Percentiles rank a stretch among this genome's conserved stretches.
Conservation (phyloP, 2,329 filamentous ascomycete genomes). For the Fusarium domesticum region DNA sequence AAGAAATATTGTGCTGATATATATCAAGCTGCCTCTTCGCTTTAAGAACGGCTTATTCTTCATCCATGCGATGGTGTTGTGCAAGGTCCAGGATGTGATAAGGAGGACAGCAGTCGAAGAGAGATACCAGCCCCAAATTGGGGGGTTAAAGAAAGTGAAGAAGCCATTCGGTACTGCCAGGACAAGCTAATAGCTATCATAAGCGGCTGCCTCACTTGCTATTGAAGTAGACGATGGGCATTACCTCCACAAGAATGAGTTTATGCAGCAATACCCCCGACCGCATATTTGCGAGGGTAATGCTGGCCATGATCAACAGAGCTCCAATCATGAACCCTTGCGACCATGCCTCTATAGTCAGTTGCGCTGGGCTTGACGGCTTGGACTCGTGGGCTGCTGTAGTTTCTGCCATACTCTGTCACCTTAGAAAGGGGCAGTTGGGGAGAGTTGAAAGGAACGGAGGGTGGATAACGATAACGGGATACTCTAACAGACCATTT, state of each 20-base stretch:
- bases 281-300: conserved; percentile 50
- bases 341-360: conserved; percentile 45
- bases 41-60: conserved; percentile 61
- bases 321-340: conserved; percentile 49
- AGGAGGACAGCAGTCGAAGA: conserved; percentile 58
- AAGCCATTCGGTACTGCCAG: conserved; percentile 56
- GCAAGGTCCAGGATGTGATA: conserved; percentile 60
- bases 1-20: conserved; percentile 56
- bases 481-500: too few species aligned
- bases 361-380: conserved; percentile 10
- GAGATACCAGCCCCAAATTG: conserved; percentile 62
- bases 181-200: conserved; percentile 42
- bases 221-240: not conserved
- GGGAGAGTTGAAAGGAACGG: too few species aligned
- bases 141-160: conserved; percentile 53
- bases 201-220: not conserved
- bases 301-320: conserved; percentile 46
- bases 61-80: conserved; percentile 67
- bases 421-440: not conserved
- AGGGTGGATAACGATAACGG: too few species aligned
- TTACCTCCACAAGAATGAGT: conserved; percentile 48
- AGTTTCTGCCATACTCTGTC: not conserved
- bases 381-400: conserved; percentile 6
- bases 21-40: conserved; percentile 48
- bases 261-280: conserved; percentile 47